Percentiles rank a stretch among this genome's conserved stretches.
These are phyloP conservation scores for Saturnispora galanensis DNA, from an alignment of 805 yeast genomes.

Conservation along the genomic window DNA sequence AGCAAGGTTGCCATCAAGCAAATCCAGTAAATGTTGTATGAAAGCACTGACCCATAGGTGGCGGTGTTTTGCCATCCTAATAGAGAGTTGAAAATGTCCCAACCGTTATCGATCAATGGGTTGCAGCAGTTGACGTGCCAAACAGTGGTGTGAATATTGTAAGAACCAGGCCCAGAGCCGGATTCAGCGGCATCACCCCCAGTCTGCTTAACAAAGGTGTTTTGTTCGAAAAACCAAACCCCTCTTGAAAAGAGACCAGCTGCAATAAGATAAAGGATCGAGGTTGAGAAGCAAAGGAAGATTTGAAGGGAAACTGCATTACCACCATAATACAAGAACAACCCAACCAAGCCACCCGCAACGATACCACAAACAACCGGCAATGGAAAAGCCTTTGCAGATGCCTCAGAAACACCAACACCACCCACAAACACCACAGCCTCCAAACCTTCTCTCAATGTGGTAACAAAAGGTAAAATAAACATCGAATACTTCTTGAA, in stretches of 20 bases:
- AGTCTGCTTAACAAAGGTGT: slow-evolving; percentile 50
- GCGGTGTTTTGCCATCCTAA: slow-evolving; percentile 98
- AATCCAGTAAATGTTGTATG: slow-evolving; percentile 88
- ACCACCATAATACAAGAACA: slow-evolving; percentile 70
- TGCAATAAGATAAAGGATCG: slow-evolving; percentile 78
- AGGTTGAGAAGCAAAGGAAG: slow-evolving; percentile 79
- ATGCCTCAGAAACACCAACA: slow-evolving; percentile 54
- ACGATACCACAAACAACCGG: slow-evolving; percentile 85
- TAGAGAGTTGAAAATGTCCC: slow-evolving; percentile 93
- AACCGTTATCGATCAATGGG: slow-evolving; percentile 84
- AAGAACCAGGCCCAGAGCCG: slow-evolving; percentile 94
- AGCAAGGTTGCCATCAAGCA: slow-evolving; percentile 42
- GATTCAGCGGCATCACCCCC: slow-evolving; percentile 95
- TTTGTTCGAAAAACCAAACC: slow-evolving; percentile 77
- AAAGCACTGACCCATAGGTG: slow-evolving; percentile 81
- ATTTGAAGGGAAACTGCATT: slow-evolving; percentile 74
- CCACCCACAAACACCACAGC: slow-evolving; percentile 96
- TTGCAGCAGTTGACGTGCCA: slow-evolving; percentile 98
- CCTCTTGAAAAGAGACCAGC: slow-evolving; percentile 93
- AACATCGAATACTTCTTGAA: slow-evolving; percentile 79
- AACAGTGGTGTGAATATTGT: slow-evolving; percentile 66
- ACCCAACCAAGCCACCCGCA: slow-evolving; percentile 70
- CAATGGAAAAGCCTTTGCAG: slow-evolving; percentile 65
- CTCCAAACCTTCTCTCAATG: slow-evolving; percentile 93
- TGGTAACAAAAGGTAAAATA: slow-evolving; percentile 80